A percentile compares a stretch with the other conserved stretches of the same genome.
Conservation (phyloP, 1,139 yeast genomes). For the Arxiozyma telluris region DNA sequence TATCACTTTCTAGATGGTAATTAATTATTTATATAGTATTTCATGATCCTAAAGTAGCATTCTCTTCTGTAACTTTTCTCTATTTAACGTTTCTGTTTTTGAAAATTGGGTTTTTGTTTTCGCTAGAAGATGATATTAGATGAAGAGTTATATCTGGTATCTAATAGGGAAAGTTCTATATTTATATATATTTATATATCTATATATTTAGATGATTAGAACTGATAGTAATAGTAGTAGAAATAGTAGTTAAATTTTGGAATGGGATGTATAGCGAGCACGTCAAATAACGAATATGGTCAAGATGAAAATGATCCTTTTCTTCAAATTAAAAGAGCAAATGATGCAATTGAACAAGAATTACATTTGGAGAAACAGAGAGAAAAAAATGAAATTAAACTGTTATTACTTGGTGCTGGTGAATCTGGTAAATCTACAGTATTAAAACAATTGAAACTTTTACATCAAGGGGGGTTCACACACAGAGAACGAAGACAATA, state of each 20-base stretch:
- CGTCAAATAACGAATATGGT: slow-evolving; percentile 36
- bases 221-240: neutral
- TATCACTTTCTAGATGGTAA: neutral
- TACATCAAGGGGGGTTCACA: slow-evolving; percentile 82
- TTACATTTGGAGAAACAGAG: slow-evolving; percentile 46
- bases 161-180: too few species aligned
- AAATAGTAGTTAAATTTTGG: neutral
- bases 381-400: slow-evolving; percentile 48
- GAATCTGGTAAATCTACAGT: slow-evolving; percentile 96
- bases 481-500: slow-evolving; percentile 74
- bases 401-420: slow-evolving; percentile 82
- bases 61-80: neutral
- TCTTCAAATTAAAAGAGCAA: slow-evolving; percentile 42
- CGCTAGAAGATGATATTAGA: neutral
- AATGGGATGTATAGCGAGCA: slow-evolving; percentile 60
- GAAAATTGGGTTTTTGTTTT: too few species aligned
- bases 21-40: too few species aligned
- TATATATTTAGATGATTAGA: neutral
- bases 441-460: slow-evolving; percentile 77
- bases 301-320: slow-evolving; percentile 43
- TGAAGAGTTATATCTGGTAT: neutral
- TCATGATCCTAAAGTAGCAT: neutral
- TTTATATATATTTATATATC: too few species aligned
- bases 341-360: slow-evolving; percentile 62
- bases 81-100: neutral